phyloP scores from a whole-genome alignment of 768 basidiomycete genomes.

The Rhizopogon rudus region DNA sequence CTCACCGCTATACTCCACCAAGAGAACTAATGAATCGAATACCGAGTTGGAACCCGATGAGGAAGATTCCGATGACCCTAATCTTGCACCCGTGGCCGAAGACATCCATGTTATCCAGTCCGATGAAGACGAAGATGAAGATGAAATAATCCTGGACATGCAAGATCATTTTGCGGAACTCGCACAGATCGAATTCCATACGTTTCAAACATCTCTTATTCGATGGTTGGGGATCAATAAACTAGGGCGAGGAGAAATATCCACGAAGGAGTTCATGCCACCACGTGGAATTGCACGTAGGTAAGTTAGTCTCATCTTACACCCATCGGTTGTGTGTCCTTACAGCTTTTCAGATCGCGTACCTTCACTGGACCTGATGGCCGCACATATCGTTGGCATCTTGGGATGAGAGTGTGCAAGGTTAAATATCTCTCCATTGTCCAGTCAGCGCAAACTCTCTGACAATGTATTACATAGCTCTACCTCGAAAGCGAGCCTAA shows the following conservation, averaged over 20 bases:
- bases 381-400: conserved; percentile 3
- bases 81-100: not conserved
- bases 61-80: not conserved
- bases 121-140: not conserved
- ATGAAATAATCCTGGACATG: conserved; percentile 1
- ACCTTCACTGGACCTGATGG: conserved; percentile 5
- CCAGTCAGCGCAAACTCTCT: not conserved
- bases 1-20: not conserved
- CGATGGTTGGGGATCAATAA: conserved; percentile 5
- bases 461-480: not conserved
- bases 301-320: not conserved
- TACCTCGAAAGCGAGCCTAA: conserved; percentile 1
- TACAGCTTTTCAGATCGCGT: not conserved
- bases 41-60: not conserved
- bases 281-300: not conserved
- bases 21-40: not conserved
- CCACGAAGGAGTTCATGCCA: conserved; percentile 6
- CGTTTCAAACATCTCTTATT: conserved; percentile 1
- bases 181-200: conserved; percentile 4
- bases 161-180: conserved; percentile 5
- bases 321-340: not conserved
- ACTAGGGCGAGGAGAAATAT: not conserved
- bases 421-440: not conserved
- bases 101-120: not conserved
- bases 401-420: conserved; percentile 3